phyloP scores from a whole-genome alignment of 352 stramenopile genomes.

The Peronospora tabacina region DNA sequence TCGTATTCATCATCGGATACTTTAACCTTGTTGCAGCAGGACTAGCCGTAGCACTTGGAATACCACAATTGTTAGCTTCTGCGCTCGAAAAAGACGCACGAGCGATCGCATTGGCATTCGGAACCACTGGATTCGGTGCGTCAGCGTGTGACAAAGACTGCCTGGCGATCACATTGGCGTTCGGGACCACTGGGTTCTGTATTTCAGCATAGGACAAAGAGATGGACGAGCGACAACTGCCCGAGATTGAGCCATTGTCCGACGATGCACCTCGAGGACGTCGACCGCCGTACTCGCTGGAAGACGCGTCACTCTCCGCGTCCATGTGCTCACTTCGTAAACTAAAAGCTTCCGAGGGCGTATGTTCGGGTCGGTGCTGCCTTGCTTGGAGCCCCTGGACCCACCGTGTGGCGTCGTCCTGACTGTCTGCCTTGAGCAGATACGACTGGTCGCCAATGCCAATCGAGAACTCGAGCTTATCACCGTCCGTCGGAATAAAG shows the following conservation, averaged over 20 bases:
- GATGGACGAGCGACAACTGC: constrained; percentile 25
- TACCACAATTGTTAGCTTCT: constrained; percentile 39
- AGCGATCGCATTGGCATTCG: constrained; percentile 61
- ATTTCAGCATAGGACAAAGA: constrained; percentile 49
- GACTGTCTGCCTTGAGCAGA: constrained; percentile 68
- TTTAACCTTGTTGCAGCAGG: constrained; percentile 29
- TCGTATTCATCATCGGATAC: constrained; percentile 75
- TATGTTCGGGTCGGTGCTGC: constrained; percentile 61
- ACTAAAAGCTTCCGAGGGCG: constrained; percentile 76
- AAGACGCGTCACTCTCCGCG: constrained; percentile 75
- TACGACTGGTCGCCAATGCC: constrained; percentile 83
- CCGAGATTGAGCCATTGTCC: constrained; percentile 52
- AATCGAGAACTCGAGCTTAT: constrained; percentile 77
- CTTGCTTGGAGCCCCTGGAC: constrained; percentile 56
- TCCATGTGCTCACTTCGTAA: constrained; percentile 75
- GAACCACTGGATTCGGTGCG: constrained; percentile 53
- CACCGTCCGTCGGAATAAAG: constrained; percentile 42
- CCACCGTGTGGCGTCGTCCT: constrained; percentile 46
- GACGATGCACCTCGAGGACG: constrained; percentile 35
- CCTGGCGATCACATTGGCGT: constrained; percentile 56
- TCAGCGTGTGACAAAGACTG: constrained; percentile 49
- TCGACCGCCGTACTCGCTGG: constrained; percentile 58
- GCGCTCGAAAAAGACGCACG: constrained; percentile 34
- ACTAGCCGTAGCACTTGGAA: constrained; percentile 42
- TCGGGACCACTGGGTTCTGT: constrained; percentile 67